A percentile compares a stretch with the other conserved stretches of the same genome.
These are phyloP conservation scores for Mycosphaerelloides madeirae DNA, from an alignment of 2,329 filamentous ascomycete species.

Conservation along the genomic window DNA sequence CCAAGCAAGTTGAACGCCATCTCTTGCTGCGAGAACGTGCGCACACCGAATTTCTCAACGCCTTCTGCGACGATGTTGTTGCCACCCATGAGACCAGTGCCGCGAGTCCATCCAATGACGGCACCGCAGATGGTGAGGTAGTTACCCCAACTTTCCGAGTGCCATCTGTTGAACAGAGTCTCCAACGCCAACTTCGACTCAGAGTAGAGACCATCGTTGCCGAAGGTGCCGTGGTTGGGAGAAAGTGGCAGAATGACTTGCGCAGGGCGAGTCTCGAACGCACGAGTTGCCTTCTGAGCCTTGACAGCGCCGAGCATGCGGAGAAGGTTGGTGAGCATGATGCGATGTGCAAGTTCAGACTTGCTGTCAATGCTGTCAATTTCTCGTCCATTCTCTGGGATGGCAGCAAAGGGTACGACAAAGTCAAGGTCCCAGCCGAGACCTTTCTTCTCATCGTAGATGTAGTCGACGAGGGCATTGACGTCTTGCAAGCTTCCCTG, in stretches of 20 bases:
- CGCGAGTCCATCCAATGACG: conserved; percentile 98
- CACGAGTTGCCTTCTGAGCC: conserved; percentile 77
- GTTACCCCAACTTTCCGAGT: conserved; percentile 94
- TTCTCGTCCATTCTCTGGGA: conserved; percentile 94
- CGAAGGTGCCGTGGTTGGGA: conserved; percentile 97
- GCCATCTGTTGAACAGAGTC: conserved; percentile 97
- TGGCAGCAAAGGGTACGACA: conserved; percentile 93
- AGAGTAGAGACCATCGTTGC: conserved; percentile 94
- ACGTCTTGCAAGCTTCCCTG: conserved; percentile 98
- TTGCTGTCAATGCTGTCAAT: conserved; percentile 96
- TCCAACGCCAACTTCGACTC: conserved; percentile 97
- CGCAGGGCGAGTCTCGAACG: conserved; percentile 90
- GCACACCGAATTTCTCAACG: conserved; percentile 91
- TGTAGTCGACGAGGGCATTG: conserved; percentile 88
- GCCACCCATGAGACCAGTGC: conserved; percentile 93
- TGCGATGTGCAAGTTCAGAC: conserved; percentile 94
- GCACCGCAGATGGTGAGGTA: conserved; percentile 98
- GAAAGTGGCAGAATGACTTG: conserved; percentile 95
- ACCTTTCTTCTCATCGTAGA: conserved; percentile 93
- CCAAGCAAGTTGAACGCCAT: conserved; percentile 99
- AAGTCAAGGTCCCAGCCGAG: conserved; percentile 98
- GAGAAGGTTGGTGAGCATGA: conserved; percentile 97
- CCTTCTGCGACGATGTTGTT: conserved; percentile 98
- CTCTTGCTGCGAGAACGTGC: conserved; percentile 97
- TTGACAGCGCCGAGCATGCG: conserved; percentile 89